Conservation (phyloP, 805 yeast genomes). For the Candida sphagnicola region DNA sequence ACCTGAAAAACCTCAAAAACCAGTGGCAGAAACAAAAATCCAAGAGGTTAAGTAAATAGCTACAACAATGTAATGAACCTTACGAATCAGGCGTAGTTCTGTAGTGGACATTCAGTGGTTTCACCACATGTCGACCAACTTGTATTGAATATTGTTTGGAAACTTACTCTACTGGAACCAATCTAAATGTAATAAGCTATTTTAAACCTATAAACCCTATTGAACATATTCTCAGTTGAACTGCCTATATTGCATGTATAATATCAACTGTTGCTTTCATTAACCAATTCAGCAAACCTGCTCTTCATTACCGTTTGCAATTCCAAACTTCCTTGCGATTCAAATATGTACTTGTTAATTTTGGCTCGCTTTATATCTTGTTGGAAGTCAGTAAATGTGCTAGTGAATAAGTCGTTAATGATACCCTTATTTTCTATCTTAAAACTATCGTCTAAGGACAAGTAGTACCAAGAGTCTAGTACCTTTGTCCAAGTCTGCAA, state of each 20-base stretch:
- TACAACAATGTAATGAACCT: not conserved
- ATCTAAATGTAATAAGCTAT: not conserved
- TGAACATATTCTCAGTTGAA: no score
- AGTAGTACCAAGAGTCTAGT: constrained; percentile 43
- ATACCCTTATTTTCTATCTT: not conserved
- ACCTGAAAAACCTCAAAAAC: constrained; percentile 8
- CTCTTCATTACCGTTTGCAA: constrained; percentile 13
- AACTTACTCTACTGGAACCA: no score
- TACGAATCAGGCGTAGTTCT: not conserved
- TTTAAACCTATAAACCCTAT: no score
- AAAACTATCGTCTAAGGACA: constrained; percentile 4
- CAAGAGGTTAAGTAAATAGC: not conserved
- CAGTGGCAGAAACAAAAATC: constrained; percentile 3
- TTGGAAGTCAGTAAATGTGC: constrained; percentile 8
- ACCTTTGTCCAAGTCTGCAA: constrained; percentile 46
- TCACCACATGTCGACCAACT: no score
- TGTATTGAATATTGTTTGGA: no score
- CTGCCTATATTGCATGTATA: no score
- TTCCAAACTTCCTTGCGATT: constrained; percentile 7
- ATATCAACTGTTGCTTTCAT: not conserved
- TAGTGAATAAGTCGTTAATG: constrained; percentile 1
- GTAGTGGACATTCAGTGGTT: not conserved
- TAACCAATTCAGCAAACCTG: constrained; percentile 9
- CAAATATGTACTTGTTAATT: constrained; percentile 10
- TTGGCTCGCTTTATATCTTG: constrained; percentile 11